Base-by-base conservation (phyloP, 2,329 filamentous ascomycete genomes). In the Botryotinia convoluta region DNA sequence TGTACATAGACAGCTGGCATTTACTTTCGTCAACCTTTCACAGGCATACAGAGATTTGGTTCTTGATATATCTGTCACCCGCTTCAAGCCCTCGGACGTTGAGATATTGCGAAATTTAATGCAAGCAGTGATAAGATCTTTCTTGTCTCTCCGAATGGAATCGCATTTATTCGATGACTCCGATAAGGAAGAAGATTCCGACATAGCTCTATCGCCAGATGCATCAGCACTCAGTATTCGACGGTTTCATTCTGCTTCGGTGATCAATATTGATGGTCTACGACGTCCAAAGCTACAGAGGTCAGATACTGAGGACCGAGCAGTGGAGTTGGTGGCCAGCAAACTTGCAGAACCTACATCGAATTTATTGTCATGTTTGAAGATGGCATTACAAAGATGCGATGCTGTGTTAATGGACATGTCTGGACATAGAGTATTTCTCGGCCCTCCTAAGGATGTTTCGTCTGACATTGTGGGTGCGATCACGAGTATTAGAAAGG, bases 41-140 rank as follows among this genome's bases (percentile, higher is more conserved):
- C 83, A 87, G 74, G 85, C 85, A 3, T 85, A 87, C 74, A 84
- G 88, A 78, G 88, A 90, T 76, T 83, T 90, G 74, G 83, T 84
- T 20, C 84, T 88, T 70, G 88, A 89, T 71, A 83, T 89, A n/a
- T 87, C 87, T 1, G 80, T 89, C 6, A 88, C 87, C 1, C 83
- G 85, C 1, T 87, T 89, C 73, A 81, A 80, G 18, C 87, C 87
- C 2, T 80, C 82, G 18, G 87, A 89, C 77, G 82, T 88, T 32
- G 80, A 82, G 54, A 80, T 82, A 8, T 80, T 90, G 44, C 84
- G 88, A 71, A 89, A 90, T 76, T 80, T 85, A 5, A 84, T 89
- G 70, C 88, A 90, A 75, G 85, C 82, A 29, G 86, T 88, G 10
- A 84, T 90, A 44, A 83, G 88, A 72, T 83, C 86, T 5, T 80